Base-by-base conservation (phyloP, 2,329 filamentous ascomycete species). In the Graphilbum fragrans region DNA sequence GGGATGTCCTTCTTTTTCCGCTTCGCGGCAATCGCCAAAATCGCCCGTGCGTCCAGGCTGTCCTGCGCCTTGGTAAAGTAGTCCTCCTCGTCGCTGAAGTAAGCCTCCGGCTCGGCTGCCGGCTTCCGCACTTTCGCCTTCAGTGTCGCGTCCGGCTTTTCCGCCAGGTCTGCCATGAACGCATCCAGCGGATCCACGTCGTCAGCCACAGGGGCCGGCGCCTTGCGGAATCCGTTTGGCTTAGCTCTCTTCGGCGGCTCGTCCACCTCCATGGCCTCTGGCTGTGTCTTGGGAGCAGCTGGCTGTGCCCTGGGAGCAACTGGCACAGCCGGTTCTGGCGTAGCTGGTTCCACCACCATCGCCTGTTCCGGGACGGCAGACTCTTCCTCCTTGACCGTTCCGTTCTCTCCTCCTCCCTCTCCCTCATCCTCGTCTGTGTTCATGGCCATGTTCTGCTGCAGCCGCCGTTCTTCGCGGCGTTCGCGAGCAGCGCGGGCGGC, bases 1-100 rank as follows among this genome's bases (percentile, higher is more conserved):
- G 88, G 87, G n/a, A 96, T 80, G 45, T 96, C 92, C 62, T 95
- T 94, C 70, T 94, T 95, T 67, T 94, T 95, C 54, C 67, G 81
- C 71, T 71, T 82, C 54, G 63, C 66, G 5, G 74, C 65, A 49
- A 78, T 69, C 39, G 67, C 70, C 34, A 74, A 57, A 37, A 73
- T 64, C 3, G 64, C 58, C 33, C 66, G 66, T 7, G 68, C 58
- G 22, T 71, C 66, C 16, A 61, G 60, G 14, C 63, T 61, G 32
- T 69, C 65, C 34, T 69, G 62, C n/a, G 62, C 58, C 43, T 68
- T 63, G 47, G 68, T 71, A 44, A 68, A 65, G 51, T 67, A 75
- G 47, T 94, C 87, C 47, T 94, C 81, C 45, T 93, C 82, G 46
- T 94, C 88, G 45, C 82, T 86, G 57, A 94, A 94, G 52, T 95